These are phyloP conservation scores for Magnolia kwangsiensis DNA, from an alignment of 164 flowering plant genomes.

Conservation along the genomic window DNA sequence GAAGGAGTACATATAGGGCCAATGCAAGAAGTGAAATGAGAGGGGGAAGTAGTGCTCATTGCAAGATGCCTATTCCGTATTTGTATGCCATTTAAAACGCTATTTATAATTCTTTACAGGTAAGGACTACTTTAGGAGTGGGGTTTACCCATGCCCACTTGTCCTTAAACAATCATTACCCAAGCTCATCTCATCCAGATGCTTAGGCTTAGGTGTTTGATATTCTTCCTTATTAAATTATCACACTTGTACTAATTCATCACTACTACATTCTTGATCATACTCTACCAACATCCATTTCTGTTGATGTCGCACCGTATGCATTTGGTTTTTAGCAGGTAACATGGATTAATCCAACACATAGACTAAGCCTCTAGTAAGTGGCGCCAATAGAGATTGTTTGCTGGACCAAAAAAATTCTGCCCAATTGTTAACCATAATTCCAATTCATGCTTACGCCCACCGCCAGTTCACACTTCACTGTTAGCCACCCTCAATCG, in stretches of 20 bases:
- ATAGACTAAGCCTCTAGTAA: too few relatives aligned
- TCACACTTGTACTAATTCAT: background rate
- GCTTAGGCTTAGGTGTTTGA: background rate
- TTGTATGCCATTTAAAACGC: background rate
- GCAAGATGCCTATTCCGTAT: background rate
- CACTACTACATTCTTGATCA: background rate
- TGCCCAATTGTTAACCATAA: too few relatives aligned
- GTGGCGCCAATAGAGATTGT: too few relatives aligned
- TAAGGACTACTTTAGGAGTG: background rate
- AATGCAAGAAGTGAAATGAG: background rate
- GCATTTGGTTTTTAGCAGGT: background rate
- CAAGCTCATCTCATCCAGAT: background rate
- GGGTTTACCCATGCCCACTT: slow-evolving; percentile 1
- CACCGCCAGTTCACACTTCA: too few relatives aligned
- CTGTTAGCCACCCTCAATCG: too few relatives aligned
- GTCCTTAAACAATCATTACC: background rate
- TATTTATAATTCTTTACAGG: background rate
- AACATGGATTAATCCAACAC: too few relatives aligned
- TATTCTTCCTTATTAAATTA: background rate
- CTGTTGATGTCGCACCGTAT: background rate
- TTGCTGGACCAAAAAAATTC: too few relatives aligned
- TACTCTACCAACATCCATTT: background rate
- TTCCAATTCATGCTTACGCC: too few relatives aligned
- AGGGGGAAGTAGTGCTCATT: background rate
- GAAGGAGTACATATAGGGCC: background rate